A percentile compares a stretch with the other conserved stretches of the same genome.
Evolutionary conservation across 148 eudicot species (phyloP).

Genomic region (Vaccinium corymbosum): DNA sequence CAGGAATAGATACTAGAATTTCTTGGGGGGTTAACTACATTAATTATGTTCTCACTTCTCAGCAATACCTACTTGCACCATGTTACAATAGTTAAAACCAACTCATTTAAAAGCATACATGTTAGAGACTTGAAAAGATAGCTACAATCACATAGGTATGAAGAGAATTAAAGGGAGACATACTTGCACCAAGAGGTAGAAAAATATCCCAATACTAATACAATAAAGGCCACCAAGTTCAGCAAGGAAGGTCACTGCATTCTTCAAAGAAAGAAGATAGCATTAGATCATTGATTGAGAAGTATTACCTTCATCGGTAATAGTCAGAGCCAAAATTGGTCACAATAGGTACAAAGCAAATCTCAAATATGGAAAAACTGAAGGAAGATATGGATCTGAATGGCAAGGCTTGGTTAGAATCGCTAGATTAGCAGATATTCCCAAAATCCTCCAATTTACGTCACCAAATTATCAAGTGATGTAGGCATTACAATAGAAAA

Average conservation of each 20-base stretch:
- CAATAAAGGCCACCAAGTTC: constrained; percentile 90
- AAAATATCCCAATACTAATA: constrained; percentile 79
- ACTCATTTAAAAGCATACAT: not conserved
- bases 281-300: constrained; percentile 23
- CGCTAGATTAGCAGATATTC: not conserved
- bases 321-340: not conserved
- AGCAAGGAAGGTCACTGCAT: constrained; percentile 95
- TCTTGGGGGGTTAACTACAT: not conserved
- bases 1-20: not conserved
- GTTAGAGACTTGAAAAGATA: not conserved
- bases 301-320: not conserved
- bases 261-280: constrained; percentile 33
- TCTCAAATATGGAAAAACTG: not conserved
- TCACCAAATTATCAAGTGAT: not conserved
- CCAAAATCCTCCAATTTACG: not conserved
- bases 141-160: not conserved
- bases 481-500: not conserved
- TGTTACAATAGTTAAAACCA: not conserved
- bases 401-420: not conserved
- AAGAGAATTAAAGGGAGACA: constrained; percentile 24
- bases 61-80: not conserved
- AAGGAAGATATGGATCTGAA: not conserved
- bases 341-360: not conserved
- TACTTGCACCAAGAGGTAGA: constrained; percentile 86
- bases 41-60: not conserved